Evolutionary conservation across 768 basidiomycete genomes (phyloP), one percentile per base, ranked within the genome.

Genomic region (Gloeostereum incarnatum): DNA sequence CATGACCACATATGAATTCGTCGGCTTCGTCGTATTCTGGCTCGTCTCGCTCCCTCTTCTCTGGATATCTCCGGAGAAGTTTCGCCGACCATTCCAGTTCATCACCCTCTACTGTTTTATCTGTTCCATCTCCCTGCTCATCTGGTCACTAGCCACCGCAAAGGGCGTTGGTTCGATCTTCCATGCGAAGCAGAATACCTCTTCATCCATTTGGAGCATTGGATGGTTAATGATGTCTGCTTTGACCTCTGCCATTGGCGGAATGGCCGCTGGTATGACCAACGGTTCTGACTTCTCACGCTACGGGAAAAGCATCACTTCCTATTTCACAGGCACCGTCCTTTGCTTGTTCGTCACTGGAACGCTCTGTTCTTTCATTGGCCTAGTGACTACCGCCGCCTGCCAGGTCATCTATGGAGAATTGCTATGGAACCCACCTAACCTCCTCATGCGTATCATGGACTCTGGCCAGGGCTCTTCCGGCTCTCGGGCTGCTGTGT

Each of bases 371-470:
- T 38, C 16, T 1, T 25, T 51, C 17, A 34, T 49, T 24, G 49
- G 49, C 17, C 26, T 47, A n/a, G 38, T 51, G 23, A 47, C 47
- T 5, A 48, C 50, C 14, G 47, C 50, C 14, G 48, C 52, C 7
- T 43, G 39, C 3, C 36, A 45, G 21, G 44, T 39, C 14, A 45
- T 45, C n/a, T 48, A 49, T 9, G 45, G 46, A 16, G 43, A 38
- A 4, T 38, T 47, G 1, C 38, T 48, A 6, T 54, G 52, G 52
- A 49, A 49, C 14, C 52, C 52, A 10, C 48, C 46, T 26, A 44
- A 52, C 32, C 41, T 54, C 18, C 31, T 53, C 11, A 39, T 39
- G 18, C 21, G 21, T 14, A 32, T 39, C 27, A 21, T 23, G 30
- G 25, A 21, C 13, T n/a, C n/a, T n/a, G n/a, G n/a, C n/a, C 5